These are phyloP conservation scores for Metschnikowia lachancei DNA, from an alignment of 805 yeast genomes.

Conservation along the genomic window DNA sequence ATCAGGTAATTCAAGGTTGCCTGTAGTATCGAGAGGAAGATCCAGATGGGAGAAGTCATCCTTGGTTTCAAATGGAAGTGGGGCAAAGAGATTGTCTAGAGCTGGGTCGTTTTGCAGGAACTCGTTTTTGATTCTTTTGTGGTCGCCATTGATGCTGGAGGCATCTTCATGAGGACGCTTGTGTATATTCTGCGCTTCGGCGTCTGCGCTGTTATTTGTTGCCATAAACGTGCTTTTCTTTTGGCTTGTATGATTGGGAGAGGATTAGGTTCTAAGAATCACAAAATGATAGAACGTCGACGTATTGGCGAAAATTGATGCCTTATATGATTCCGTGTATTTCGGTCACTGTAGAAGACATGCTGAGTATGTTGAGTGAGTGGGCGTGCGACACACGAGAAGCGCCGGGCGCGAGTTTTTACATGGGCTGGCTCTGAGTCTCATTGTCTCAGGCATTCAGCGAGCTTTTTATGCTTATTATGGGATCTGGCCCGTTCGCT, in stretches of 20 bases:
- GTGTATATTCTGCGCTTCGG: conserved; percentile 4
- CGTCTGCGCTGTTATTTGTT: conserved; percentile 2
- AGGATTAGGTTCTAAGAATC: too few relatives aligned
- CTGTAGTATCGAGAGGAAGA: conserved; percentile 11
- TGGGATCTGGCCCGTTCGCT: background rate
- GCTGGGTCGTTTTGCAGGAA: conserved; percentile 10
- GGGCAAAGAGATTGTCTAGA: conserved; percentile 20
- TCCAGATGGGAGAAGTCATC: conserved; percentile 9
- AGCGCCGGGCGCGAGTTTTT: background rate
- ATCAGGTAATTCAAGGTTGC: conserved; percentile 17
- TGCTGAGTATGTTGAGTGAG: background rate
- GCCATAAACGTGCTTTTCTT: conserved; percentile 1
- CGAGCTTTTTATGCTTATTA: too few relatives aligned
- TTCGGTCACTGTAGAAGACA: background rate
- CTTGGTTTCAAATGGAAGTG: conserved; percentile 20
- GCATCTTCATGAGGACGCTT: conserved; percentile 15
- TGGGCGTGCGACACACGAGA: conserved; percentile 8
- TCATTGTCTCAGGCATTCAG: background rate
- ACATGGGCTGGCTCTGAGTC: background rate
- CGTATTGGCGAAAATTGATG: background rate
- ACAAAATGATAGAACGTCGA: too few relatives aligned
- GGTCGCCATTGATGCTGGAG: conserved; percentile 4
- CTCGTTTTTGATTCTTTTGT: conserved; percentile 16
- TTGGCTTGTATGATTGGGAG: background rate
- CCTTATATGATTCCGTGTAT: background rate